Evolutionary conservation across 345 rosid genomes (phyloP).

Genomic region (Sisymbrium altissimum): DNA sequence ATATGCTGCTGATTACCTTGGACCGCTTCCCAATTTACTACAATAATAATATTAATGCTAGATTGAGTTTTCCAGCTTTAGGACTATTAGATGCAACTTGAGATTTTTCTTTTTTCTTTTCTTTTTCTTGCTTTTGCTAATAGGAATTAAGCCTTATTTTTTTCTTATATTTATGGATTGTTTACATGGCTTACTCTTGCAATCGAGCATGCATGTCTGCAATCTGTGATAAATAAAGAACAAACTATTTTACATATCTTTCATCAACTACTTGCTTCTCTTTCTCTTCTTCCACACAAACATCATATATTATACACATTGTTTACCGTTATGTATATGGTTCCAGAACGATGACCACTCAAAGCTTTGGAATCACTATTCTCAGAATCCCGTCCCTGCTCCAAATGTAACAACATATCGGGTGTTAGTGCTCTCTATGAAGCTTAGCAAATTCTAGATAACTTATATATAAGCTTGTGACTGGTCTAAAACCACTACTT

Average conservation of each 20-base stretch:
- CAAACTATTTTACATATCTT: constrained; percentile 24
- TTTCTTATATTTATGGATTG: constrained; percentile 14
- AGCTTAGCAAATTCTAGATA: neutral
- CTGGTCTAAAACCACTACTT: neutral
- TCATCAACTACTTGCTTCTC: neutral
- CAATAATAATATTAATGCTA: neutral
- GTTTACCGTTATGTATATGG: constrained; percentile 15
- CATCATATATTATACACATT: neutral
- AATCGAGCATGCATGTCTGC: constrained; percentile 12
- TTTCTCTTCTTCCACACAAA: neutral
- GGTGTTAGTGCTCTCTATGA: neutral
- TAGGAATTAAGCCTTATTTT: neutral
- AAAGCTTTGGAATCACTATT: constrained; percentile 54
- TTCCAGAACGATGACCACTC: constrained; percentile 30
- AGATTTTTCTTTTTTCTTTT: neutral
- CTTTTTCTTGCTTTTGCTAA: neutral
- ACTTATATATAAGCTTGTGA: neutral
- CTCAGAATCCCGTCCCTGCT: constrained; percentile 63
- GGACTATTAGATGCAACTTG: constrained; percentile 18
- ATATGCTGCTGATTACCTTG: constrained; percentile 21
- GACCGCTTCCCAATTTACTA: neutral
- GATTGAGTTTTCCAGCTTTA: constrained; percentile 10
- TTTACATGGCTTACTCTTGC: constrained; percentile 22
- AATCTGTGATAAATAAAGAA: constrained; percentile 18
- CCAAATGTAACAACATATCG: constrained; percentile 2